Base-by-base conservation (phyloP, 78 protist genomes). In the Isochrysis galbana region DNA sequence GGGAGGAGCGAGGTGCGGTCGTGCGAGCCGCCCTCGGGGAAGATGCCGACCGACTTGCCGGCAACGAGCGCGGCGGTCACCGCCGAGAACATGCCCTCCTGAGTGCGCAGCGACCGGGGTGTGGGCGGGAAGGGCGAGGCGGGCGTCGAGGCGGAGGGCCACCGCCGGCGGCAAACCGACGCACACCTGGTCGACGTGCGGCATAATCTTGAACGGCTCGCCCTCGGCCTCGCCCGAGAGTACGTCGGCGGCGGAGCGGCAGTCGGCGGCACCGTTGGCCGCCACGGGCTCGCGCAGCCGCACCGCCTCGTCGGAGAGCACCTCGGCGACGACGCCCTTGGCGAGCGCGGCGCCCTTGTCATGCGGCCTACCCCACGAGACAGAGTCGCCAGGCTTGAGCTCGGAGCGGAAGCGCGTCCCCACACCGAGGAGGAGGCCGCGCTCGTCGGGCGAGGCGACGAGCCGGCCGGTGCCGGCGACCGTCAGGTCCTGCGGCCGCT, bases 1-100 rank as follows among this genome's bases (percentile, higher is more conserved):
- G 93, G 94, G 36, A 92, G 86, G 82, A 94, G 92, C 45, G 0
- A 0, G n/a, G 94, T 10, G 17, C 61, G 51, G 78, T 94, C 95
- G 87, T 94, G 95, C 44, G 92, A 87, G 32, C 93, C 94, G 19
- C 95, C 95, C 47, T 94, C 95, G 0, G 95, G 94, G 88, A 92
- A 94, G 84, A 94, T 91, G 90, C 94, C 95, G 70, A 94, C 29
- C 72, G 82, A 21, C 77, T 67, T 86, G 34, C 69, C 83, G 26
- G 36, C 14, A 36, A 0, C 29, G 47, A 94, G 92, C 36, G 48
- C 29, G 47, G 48, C 54, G 90, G 7, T 46, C 69, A 94, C 95
- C 3, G 5, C 0, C 38, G 5, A 29, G 48, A 44, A 94, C 80
- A 72, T 44, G 19, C 0, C 78, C 26, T n/a, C n/a, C n/a, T n/a